Conservation (phyloP, 495 filamentous ascomycete genomes). For the Astrothelium macrocarpum region DNA sequence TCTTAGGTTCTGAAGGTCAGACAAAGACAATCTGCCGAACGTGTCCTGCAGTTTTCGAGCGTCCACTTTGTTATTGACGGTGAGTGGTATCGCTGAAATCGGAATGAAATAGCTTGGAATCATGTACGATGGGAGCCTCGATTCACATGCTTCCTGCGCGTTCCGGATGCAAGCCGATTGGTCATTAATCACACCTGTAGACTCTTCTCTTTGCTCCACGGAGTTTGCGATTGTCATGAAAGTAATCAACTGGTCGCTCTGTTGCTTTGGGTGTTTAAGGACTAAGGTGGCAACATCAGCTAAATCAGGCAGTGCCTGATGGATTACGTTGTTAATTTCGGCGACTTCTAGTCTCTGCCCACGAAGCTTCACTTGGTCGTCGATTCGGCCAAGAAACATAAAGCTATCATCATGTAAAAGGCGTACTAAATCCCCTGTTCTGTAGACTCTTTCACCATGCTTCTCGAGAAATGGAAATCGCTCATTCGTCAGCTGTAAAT, state of each 20-base stretch:
- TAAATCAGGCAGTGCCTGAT: conserved; percentile 35
- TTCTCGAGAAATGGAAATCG: conserved; percentile 48
- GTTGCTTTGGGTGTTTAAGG: conserved; percentile 48
- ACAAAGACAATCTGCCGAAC: conserved; percentile 45
- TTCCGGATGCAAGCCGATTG: conserved; percentile 16
- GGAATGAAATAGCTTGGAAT: conserved; percentile 64
- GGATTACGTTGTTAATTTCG: conserved; percentile 63
- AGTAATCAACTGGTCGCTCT: conserved; percentile 60
- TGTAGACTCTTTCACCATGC: conserved; percentile 52
- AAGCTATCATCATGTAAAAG: conserved; percentile 61
- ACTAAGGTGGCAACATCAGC: conserved; percentile 57
- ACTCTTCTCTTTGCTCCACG: not conserved
- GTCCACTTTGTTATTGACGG: conserved; percentile 67
- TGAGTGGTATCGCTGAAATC: conserved; percentile 54
- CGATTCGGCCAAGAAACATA: conserved; percentile 63
- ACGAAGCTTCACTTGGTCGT: conserved; percentile 72
- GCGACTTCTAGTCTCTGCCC: conserved; percentile 69
- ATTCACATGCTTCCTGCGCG: conserved; percentile 45
- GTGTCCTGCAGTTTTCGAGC: conserved; percentile 48
- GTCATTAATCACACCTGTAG: conserved; percentile 22
- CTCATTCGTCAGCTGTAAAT: conserved; percentile 55
- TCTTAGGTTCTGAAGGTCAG: conserved; percentile 45
- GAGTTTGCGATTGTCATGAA: conserved; percentile 44
- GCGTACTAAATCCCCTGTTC: conserved; percentile 71
- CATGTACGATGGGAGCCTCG: conserved; percentile 62